phyloP scores from a whole-genome alignment of 176 grass and related monocot genomes.

The Aegilops umbellulata region DNA sequence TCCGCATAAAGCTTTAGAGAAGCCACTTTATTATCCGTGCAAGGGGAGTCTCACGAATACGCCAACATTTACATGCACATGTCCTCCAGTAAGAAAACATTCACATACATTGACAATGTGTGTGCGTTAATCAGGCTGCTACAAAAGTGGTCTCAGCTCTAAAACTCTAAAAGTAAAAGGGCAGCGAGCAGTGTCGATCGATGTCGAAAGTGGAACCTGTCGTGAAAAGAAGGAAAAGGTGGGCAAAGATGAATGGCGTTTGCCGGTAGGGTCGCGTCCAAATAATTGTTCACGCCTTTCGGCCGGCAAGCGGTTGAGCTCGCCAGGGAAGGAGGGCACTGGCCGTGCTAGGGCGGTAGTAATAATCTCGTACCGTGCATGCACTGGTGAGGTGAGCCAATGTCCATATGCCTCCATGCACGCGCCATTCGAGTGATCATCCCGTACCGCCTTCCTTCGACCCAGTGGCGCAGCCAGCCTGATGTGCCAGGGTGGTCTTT shows the following conservation, averaged over 20 bases:
- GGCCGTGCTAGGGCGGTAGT: too few relatives aligned
- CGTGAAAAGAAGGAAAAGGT: neutral
- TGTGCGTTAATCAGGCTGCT: neutral
- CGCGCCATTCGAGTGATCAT: too few relatives aligned
- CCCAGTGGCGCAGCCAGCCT: too few relatives aligned
- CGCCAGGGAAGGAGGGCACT: too few relatives aligned
- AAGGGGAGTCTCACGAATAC: neutral
- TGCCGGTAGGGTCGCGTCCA: neutral
- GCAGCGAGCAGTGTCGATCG: neutral
- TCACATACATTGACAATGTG: neutral
- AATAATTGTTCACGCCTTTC: constrained; percentile 19
- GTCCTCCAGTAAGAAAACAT: neutral
- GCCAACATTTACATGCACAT: neutral
- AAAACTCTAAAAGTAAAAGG: neutral
- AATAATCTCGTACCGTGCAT: neutral
- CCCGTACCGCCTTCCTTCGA: too few relatives aligned
- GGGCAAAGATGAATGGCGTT: neutral
- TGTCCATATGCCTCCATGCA: too few relatives aligned
- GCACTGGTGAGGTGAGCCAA: too few relatives aligned
- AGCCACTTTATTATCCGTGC: neutral
- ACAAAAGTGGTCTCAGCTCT: neutral
- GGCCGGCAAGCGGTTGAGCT: neutral
- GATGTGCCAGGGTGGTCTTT: too few relatives aligned
- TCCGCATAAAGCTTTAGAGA: neutral
- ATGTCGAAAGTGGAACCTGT: neutral